A percentile compares a stretch with the other conserved stretches of the same genome.
Conservation (phyloP, 306 rosid genomes). For the Urtica urens region DNA sequence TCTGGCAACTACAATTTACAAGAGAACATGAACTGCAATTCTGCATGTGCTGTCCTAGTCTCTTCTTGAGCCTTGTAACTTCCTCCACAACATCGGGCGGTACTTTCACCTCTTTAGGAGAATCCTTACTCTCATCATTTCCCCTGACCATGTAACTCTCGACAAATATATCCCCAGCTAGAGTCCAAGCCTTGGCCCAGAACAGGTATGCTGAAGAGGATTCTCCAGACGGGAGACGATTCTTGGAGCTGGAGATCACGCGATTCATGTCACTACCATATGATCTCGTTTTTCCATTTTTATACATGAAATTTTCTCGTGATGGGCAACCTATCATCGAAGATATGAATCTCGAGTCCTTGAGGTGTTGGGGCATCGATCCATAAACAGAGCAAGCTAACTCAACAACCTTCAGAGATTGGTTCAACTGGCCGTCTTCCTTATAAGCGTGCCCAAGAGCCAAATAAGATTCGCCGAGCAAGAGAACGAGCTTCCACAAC, state of each 20-base stretch:
- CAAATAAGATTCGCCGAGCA: constrained; percentile 95
- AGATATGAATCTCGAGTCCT: constrained; percentile 71
- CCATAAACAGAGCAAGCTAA: constrained; percentile 90
- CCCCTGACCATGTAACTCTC: constrained; percentile 52
- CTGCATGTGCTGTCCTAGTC: constrained; percentile 53
- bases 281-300: constrained; percentile 29
- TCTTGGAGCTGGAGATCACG: constrained; percentile 24
- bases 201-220: constrained; percentile 65
- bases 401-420: constrained; percentile 76
- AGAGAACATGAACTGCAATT: constrained; percentile 78
- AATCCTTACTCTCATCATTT: constrained; percentile 36
- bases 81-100: constrained; percentile 89
- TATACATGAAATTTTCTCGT: constrained; percentile 24
- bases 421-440: constrained; percentile 73
- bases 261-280: constrained; percentile 23
- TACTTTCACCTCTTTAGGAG: constrained; percentile 57
- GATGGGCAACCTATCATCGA: constrained; percentile 55
- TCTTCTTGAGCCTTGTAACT: constrained; percentile 90
- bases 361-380: constrained; percentile 93
- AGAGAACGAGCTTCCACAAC: constrained; percentile 91
- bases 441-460: constrained; percentile 83
- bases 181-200: constrained; percentile 93
- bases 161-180: constrained; percentile 81
- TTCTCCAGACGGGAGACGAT: constrained; percentile 38
- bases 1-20: constrained; percentile 92